These are phyloP conservation scores for Aspergillus homomorphus DNA, from an alignment of 495 filamentous ascomycete species.

Conservation along the genomic window DNA sequence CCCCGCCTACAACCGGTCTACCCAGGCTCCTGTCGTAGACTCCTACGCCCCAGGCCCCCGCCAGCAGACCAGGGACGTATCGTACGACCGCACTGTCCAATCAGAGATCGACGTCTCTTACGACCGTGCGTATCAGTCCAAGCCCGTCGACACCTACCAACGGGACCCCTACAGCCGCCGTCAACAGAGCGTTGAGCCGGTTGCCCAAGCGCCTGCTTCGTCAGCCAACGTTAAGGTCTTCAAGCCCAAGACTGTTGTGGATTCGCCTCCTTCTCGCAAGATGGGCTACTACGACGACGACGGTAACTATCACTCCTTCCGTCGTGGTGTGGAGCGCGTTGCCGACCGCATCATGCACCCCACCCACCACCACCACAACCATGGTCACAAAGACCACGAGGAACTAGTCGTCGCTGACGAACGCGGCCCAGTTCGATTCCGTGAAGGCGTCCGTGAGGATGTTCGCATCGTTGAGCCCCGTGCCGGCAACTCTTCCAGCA, in stretches of 20 bases:
- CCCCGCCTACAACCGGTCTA: slow-evolving; percentile 51
- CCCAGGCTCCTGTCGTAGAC: slow-evolving; percentile 24
- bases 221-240: slow-evolving; percentile 27
- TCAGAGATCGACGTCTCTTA: slow-evolving; percentile 29
- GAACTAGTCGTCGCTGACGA: slow-evolving; percentile 56
- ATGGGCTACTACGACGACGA: slow-evolving; percentile 99
- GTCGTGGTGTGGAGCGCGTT: slow-evolving; percentile 78
- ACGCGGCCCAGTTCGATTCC: slow-evolving; percentile 37
- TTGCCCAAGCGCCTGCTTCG: slow-evolving; percentile 39
- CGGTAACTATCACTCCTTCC: slow-evolving; percentile 93
- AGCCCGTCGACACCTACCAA: slow-evolving; percentile 30
- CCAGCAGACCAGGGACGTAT: slow-evolving; percentile 19
- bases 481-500: slow-evolving; percentile 35
- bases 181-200: slow-evolving; percentile 48
- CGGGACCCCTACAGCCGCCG: slow-evolving; percentile 29
- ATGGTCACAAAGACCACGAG: slow-evolving; percentile 33
- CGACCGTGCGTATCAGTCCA: slow-evolving; percentile 25
- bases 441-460: slow-evolving; percentile 44
- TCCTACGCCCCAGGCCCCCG: slow-evolving; percentile 23
- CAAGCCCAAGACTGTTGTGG: slow-evolving; percentile 48
- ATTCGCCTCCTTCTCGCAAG: slow-evolving; percentile 54
- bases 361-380: slow-evolving; percentile 47
- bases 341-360: slow-evolving; percentile 77
- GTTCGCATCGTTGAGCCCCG: slow-evolving; percentile 55
- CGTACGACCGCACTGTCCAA: slow-evolving; percentile 10